Base-by-base conservation (phyloP, 805 yeast genomes). In the Lachancea meyersii region DNA sequence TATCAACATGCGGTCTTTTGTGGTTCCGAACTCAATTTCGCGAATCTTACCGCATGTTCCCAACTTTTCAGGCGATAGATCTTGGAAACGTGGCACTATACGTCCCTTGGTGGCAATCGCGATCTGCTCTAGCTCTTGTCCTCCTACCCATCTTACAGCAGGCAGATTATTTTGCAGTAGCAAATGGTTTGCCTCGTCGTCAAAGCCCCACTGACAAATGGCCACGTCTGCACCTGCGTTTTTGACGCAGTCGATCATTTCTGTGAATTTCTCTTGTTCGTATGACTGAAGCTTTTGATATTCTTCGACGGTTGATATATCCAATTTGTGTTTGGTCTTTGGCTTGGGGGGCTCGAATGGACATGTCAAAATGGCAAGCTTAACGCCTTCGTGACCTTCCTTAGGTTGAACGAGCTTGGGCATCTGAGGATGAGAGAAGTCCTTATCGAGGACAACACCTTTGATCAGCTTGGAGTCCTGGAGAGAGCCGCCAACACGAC, bases 331-430 rank as follows among this genome's bases (percentile, higher is more conserved):
- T 69, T 93, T 93, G 19, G 99, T 93, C 71, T 93, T 93, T 53
- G 99, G 99, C 70, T 93, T 93, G 57, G 99, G 99, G 31, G 99
- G 99, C 72, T 93, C 99, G 61, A 93, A 93, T 55, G 99, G 97
- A 71, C 97, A 91, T 2, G 99, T 93, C 61, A 93, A 74, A 52
- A 93, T 91, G 38, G 97, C 97, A 48, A 93, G 75, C 63, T 86
- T 87, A 50, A 87, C 95, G 47, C 71, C 64, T 3, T 56, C 54
- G 40, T 65, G 60, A 9, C 63, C 64, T 4, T 55, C 63, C 17
- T 49, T 54, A 21, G 66, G 60, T 21, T 48, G 22, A 35, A 91
- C 75, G 41, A 65, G 63, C 60, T 86, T 86, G 40, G 96, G 93
- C 98, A 93, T 93, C 68, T 93, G 99, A 3, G 97, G 96, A 65